These are phyloP conservation scores for Croton setiger DNA, from an alignment of 441 rosid genomes.

Conservation along the genomic window DNA sequence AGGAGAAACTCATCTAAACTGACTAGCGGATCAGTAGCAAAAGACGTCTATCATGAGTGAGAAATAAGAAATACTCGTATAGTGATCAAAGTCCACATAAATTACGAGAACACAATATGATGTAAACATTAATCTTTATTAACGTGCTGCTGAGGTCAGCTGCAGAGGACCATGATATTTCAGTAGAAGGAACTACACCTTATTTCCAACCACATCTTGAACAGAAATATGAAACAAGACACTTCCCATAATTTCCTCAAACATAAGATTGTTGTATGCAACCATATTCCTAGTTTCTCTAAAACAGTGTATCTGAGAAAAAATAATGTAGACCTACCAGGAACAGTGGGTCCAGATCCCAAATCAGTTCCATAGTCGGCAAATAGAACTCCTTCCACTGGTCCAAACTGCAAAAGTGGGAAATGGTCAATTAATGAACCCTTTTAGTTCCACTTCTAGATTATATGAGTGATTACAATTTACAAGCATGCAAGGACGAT, in stretches of 20 bases:
- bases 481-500: not conserved
- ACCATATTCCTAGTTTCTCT: not conserved
- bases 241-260: too few species aligned
- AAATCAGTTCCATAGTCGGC: slow-evolving; percentile 93
- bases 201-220: too few species aligned
- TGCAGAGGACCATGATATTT: too few species aligned
- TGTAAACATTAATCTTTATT: too few species aligned
- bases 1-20: not conserved
- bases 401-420: slow-evolving; percentile 58
- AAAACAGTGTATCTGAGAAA: not conserved
- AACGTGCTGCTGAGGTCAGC: too few species aligned
- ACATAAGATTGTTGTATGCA: too few species aligned
- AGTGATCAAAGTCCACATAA: too few species aligned
- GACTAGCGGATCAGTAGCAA: not conserved
- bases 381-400: slow-evolving; percentile 84
- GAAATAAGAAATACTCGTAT: too few species aligned
- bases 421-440: not conserved
- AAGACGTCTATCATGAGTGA: too few species aligned
- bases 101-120: too few species aligned
- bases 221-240: too few species aligned
- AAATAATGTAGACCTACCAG: slow-evolving; percentile 41
- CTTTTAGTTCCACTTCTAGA: not conserved
- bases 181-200: too few species aligned
- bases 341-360: slow-evolving; percentile 74
- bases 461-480: not conserved